Base-by-base conservation (phyloP, 805 yeast species). In the Peterozyma xylosa region DNA sequence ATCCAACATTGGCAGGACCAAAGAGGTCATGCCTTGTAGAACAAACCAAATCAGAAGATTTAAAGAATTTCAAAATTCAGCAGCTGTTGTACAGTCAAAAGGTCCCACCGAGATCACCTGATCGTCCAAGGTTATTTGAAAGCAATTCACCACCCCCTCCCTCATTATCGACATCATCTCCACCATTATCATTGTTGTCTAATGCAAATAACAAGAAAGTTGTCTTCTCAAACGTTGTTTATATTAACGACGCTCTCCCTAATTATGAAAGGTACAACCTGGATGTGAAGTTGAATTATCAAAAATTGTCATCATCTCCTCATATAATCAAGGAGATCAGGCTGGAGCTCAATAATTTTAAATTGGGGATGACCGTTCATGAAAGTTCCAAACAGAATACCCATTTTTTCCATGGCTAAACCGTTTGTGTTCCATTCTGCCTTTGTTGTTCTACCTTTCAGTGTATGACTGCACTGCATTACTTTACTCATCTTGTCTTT, bases 321-420 rank as follows among this genome's bases (percentile, higher is more conserved):
- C 58, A 59, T 21, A 64, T 72, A 50, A 71, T 81, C 45, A 71
- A 70, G 49, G 70, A 68, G 42, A 78, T 85, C 50, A 78, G 86
- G 57, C 62, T 65, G 35, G 91, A 85, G 55, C 59, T 85, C 52
- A 85, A 85, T 54, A 64, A 68, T 21, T 83, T 64, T 62, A 85
- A 85, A 56, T 70, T 75, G 48, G 82, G 76, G 45, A 85, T 85
- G 95, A 59, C 66, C 34, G 84, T 85, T 33, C 88, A 85, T 57
- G 80, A 75, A 45, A 63, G 67, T 33, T 78, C 86, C 34, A 71
- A 68, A 44, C 59, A 63, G 30, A 74, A 78, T 56, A 85, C 91
- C 7, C 91, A 85, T 54, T 80, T 74, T 57, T 82, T 81, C 56
- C 71, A 68, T 49, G 70, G 64, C 42, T 54, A 42, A 53, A 27